These are phyloP conservation scores for Arthrocladium fulminans DNA, from an alignment of 2,329 filamentous ascomycete genomes.

Conservation along the genomic window DNA sequence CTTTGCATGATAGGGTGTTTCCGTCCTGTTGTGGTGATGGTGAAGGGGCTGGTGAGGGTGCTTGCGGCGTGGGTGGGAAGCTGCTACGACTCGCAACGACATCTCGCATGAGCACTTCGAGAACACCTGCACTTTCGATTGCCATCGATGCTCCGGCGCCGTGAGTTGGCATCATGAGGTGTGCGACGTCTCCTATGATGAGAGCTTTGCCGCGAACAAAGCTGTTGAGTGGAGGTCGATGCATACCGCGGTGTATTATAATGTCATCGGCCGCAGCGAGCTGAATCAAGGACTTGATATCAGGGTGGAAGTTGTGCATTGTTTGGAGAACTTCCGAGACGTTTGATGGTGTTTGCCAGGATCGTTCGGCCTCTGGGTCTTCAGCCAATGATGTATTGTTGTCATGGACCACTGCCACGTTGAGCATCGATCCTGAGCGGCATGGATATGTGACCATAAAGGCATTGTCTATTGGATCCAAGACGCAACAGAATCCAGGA, in stretches of 20 bases:
- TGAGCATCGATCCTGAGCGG: conserved; percentile 11
- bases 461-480: background rate
- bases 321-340: conserved; percentile 11
- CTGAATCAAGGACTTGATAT: conserved; percentile 11
- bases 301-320: conserved; percentile 13
- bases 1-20: background rate
- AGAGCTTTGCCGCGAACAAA: conserved; percentile 25
- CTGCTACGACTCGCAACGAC: conserved; percentile 26
- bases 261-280: conserved; percentile 4
- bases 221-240: conserved; percentile 18
- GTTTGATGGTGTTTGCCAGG: conserved; percentile 13
- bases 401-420: conserved; percentile 14
- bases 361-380: conserved; percentile 10
- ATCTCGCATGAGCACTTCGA: conserved; percentile 4
- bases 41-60: no score
- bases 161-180: conserved; percentile 31
- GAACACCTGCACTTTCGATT: conserved; percentile 28
- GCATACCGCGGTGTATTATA: conserved; percentile 5
- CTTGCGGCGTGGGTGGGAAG: conserved; percentile 32
- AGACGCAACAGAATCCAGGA: conserved; percentile 14
- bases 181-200: conserved; percentile 34
- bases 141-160: conserved; percentile 31
- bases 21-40: background rate
- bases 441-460: conserved; percentile 15
- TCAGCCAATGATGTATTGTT: conserved; percentile 5